These are phyloP conservation scores for Coemansia sp. DNA, from an alignment of 192 early-diverging fungal genomes.

Conservation along the genomic window DNA sequence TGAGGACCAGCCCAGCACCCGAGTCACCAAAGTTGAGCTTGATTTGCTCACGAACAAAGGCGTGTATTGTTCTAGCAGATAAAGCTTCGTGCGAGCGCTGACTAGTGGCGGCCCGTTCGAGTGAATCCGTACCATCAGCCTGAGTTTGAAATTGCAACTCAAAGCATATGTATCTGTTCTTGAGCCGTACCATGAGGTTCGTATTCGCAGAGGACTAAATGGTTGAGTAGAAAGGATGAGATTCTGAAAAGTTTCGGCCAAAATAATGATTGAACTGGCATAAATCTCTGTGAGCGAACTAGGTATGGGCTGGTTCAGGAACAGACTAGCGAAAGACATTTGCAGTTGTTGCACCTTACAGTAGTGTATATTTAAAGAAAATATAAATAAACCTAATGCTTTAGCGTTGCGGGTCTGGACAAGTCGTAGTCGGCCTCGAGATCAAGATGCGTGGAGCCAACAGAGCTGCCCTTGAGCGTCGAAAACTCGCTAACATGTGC, in stretches of 20 bases:
- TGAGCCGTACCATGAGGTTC: constrained; percentile 45
- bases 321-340: background rate
- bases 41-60: constrained; percentile 37
- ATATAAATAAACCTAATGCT: background rate
- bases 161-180: constrained; percentile 54
- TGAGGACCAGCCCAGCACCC: constrained; percentile 29
- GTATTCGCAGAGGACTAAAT: background rate
- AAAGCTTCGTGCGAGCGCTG: background rate
- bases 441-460: background rate
- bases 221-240: background rate
- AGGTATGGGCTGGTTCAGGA: background rate
- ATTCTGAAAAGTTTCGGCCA: background rate
- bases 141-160: constrained; percentile 21
- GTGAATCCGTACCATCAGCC: background rate
- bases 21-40: constrained; percentile 46
- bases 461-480: constrained; percentile 4
- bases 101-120: background rate
- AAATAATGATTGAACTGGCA: background rate
- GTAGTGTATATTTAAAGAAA: background rate
- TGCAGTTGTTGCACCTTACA: no score
- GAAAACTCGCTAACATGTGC: background rate
- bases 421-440: background rate
- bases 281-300: background rate
- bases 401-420: background rate
- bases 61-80: constrained; percentile 13